These are phyloP conservation scores for Aspergillus puulaauensis DNA, from an alignment of 2,329 filamentous ascomycete genomes.

Conservation along the genomic window DNA sequence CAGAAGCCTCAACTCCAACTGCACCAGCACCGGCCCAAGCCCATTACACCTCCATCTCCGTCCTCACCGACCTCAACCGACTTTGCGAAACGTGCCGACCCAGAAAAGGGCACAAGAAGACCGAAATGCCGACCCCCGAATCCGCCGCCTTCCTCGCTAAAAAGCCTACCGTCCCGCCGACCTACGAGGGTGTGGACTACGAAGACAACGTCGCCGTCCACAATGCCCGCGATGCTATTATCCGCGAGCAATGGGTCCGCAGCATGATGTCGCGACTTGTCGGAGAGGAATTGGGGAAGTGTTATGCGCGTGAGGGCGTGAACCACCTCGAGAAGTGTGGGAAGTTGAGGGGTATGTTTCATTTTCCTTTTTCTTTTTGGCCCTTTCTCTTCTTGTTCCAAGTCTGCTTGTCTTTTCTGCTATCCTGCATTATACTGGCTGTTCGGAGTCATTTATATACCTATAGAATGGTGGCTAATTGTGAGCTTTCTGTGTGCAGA, in stretches of 20 bases:
- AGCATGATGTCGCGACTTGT: constrained; percentile 68
- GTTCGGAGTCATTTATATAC: neutral
- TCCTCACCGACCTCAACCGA: neutral
- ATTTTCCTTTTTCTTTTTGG: neutral
- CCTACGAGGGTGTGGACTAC: constrained; percentile 67
- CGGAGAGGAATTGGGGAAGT: constrained; percentile 66
- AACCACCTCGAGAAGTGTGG: constrained; percentile 70
- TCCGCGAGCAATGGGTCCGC: constrained; percentile 68
- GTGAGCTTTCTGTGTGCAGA: constrained; percentile 42
- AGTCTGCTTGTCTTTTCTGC: neutral
- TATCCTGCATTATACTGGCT: neutral
- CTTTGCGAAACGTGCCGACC: neutral
- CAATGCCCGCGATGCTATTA: constrained; percentile 64
- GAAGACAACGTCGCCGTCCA: constrained; percentile 64
- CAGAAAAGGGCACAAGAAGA: neutral
- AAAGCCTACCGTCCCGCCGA: constrained; percentile 65
- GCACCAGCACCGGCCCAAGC: constrained; percentile 18
- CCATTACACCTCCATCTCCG: constrained; percentile 14
- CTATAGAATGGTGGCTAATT: neutral
- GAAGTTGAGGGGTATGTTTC: constrained; percentile 60
- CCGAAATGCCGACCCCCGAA: constrained; percentile 63
- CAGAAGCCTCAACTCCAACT: constrained; percentile 10
- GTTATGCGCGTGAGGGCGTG: constrained; percentile 64
- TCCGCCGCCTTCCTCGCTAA: constrained; percentile 63
- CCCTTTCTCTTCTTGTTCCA: neutral